A percentile compares a stretch with the other conserved stretches of the same genome.
Conservation (phyloP, 2,329 filamentous ascomycete genomes). For the Hypoxylon sp. region DNA sequence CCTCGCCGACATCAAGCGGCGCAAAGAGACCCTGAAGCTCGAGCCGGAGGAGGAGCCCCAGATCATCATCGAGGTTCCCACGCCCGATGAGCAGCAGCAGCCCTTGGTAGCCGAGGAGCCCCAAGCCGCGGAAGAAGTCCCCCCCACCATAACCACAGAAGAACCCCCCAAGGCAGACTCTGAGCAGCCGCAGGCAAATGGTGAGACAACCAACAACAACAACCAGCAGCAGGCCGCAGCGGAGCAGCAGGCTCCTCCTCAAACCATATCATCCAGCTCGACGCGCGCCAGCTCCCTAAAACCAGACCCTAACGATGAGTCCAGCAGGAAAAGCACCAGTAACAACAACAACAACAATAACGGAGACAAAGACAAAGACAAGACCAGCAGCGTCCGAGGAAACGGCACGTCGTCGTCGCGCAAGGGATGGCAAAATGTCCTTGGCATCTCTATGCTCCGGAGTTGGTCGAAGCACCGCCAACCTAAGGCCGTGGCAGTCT, state of each 20-base stretch:
- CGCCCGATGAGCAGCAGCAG: not conserved
- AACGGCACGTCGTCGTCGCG: conserved; percentile 12
- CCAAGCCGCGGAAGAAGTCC: conserved; percentile 8
- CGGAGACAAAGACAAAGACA: not conserved
- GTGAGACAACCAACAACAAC: not conserved
- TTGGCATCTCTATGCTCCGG: conserved; percentile 21
- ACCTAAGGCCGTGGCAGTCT: conserved; percentile 16
- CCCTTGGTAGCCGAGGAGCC: conserved; percentile 4
- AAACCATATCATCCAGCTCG: too few species aligned
- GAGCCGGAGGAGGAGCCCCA: conserved; percentile 18
- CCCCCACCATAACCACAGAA: conserved; percentile 9
- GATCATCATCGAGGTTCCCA: conserved; percentile 1
- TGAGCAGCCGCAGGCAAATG: not conserved
- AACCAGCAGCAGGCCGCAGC: not conserved
- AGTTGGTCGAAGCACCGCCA: conserved; percentile 23
- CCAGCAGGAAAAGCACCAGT: too few species aligned
- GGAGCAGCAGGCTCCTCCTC: too few species aligned
- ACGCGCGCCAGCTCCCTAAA: conserved; percentile 22
- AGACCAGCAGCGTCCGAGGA: conserved; percentile 7
- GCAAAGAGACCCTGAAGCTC: conserved; percentile 6
- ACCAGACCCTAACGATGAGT: too few species aligned
- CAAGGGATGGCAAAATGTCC: conserved; percentile 26
- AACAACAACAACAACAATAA: not conserved
- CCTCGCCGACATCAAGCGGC: conserved; percentile 3
- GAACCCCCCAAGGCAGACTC: conserved; percentile 7